phyloP scores from a whole-genome alignment of 345 rosid genomes.

The Turritis glabra region DNA sequence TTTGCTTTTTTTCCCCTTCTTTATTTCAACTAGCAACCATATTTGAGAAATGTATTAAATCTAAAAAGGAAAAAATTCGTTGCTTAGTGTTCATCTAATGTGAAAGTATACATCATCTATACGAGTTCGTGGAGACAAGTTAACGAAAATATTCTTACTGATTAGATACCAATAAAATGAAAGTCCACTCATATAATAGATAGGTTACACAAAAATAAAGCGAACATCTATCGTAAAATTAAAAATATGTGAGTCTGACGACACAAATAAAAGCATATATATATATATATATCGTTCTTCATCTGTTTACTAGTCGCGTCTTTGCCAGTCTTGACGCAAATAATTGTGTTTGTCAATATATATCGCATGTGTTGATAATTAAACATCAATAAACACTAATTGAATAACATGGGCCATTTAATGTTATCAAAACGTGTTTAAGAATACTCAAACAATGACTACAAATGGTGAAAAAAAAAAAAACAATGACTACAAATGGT shows the following conservation, averaged over 20 bases:
- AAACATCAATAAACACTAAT: slow-evolving; percentile 1
- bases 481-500: slow-evolving; percentile 12
- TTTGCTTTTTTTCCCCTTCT: not conserved
- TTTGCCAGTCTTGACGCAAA: slow-evolving; percentile 20
- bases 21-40: not conserved
- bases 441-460: slow-evolving; percentile 23
- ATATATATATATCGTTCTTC: not conserved
- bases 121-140: slow-evolving; percentile 38
- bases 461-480: too few species aligned
- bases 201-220: slow-evolving; percentile 1
- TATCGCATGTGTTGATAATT: slow-evolving; percentile 26
- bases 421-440: slow-evolving; percentile 32
- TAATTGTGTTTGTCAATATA: slow-evolving; percentile 27
- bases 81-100: slow-evolving; percentile 28
- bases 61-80: not conserved
- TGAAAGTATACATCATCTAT: slow-evolving; percentile 24
- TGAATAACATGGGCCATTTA: not conserved
- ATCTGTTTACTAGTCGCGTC: slow-evolving; percentile 15
- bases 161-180: slow-evolving; percentile 39
- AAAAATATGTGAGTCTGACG: not conserved
- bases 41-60: not conserved
- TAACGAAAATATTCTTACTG: slow-evolving; percentile 31
- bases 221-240: not conserved
- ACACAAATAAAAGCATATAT: not conserved
- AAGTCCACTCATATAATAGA: slow-evolving; percentile 28